These are phyloP conservation scores for Chlamydomonas sp. DNA, from an alignment of 139 green algal genomes.

Conservation along the genomic window DNA sequence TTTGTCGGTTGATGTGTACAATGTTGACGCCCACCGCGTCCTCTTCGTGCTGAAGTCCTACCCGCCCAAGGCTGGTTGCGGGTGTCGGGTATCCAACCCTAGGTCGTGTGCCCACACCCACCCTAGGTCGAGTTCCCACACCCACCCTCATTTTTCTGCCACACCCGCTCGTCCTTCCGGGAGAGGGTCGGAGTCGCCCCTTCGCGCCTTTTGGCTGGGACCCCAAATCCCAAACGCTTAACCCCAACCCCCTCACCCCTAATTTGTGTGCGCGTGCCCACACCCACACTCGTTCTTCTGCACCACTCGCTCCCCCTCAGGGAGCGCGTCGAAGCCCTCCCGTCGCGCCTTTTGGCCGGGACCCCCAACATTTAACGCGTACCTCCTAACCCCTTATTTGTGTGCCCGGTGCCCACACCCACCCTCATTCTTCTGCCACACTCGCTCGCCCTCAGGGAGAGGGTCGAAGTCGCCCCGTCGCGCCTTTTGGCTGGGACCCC, in stretches of 20 bases:
- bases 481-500: neutral
- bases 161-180: constrained; percentile 27
- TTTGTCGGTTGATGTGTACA: no score
- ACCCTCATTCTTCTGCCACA: constrained; percentile 5
- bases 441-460: constrained; percentile 33
- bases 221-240: no score
- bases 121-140: no score
- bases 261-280: neutral
- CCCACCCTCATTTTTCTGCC: constrained; percentile 2
- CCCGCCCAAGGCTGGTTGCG: no score
- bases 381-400: no score
- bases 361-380: no score
- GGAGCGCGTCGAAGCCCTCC: constrained; percentile 37
- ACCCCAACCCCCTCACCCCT: no score
- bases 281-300: constrained; percentile 1
- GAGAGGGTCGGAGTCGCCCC: constrained; percentile 36
- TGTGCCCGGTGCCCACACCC: neutral
- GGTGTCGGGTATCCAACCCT: no score
- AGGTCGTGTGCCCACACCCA: no score
- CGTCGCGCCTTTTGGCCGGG: neutral
- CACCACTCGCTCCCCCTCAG: constrained; percentile 27
- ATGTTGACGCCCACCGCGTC: constrained; percentile 38
- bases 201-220: neutral
- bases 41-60: no score
- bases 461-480: constrained; percentile 31